Evolutionary conservation across 805 yeast species (phyloP), one percentile per base, ranked within the genome.

Genomic region (Cyberlindnera meyerae): DNA sequence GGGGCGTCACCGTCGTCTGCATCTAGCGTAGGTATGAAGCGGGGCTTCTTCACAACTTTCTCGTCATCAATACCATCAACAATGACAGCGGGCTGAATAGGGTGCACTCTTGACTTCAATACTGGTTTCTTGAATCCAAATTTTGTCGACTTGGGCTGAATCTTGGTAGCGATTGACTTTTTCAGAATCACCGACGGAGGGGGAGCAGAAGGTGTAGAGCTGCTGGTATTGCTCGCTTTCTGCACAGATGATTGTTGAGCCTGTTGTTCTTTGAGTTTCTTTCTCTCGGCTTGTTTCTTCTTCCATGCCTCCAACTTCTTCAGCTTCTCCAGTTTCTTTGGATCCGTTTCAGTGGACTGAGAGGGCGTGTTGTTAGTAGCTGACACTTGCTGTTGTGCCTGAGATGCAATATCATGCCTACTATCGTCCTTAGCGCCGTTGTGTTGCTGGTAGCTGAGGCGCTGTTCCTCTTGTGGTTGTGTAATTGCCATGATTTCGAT

Each of bases 301-400:
- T 72, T 74, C 80, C 81, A 76, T 18, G 72, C 75, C 38, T 70
- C 73, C 0, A 74, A 51, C 39, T 70, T 63, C 42, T 57, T 54
- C 29, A 61, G 63, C 29, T 70, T 59, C 27, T 57, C 61, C 17
- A 38, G 44, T 35, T 46, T 49, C 44, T 48, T 50, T 11, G 35
- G 27, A 17, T 43, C 54, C 12, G 24, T 29, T 20, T 20, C 45
- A 15, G 29, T 18, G 12, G 30, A 11, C 38, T 33, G 39, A 13
- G 32, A 29, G 26, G 42, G 37, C 35, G 37, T 20, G 59, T 60
- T 60, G 65, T 57, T 34, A 39, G 39, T 35, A 34, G 39, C 18
- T 11, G 40, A 37, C 31, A 34, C 40, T 27, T 17, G 28, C 24
- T 16, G 29, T 20, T 16, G 34, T 30, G 24, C 26, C 31, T 22